Conservation (phyloP, 192 early-diverging fungal species). For the Gryganskiella cystojenkinii region DNA sequence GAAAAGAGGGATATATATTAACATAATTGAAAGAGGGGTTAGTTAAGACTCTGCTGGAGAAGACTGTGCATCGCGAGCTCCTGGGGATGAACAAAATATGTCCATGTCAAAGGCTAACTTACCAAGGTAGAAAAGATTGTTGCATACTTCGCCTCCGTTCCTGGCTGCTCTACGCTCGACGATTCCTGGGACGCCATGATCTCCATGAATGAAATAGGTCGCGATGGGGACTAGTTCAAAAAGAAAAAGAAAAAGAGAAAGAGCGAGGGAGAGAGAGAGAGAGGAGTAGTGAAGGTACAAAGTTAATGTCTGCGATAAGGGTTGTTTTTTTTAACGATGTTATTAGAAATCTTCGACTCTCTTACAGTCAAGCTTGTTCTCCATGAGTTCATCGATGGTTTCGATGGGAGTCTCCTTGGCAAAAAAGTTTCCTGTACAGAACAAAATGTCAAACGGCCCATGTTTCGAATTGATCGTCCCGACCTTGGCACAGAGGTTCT, state of each 20-base stretch:
- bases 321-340: no score
- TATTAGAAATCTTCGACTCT: no score
- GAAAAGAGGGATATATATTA: not conserved
- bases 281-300: no score
- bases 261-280: not conserved
- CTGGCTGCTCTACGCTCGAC: slow-evolving; percentile 62
- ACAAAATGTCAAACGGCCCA: slow-evolving; percentile 87
- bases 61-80: no score
- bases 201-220: slow-evolving; percentile 81
- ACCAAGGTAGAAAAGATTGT: slow-evolving; percentile 80
- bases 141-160: slow-evolving; percentile 78
- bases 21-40: not conserved
- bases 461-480: slow-evolving; percentile 81
- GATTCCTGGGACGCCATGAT: slow-evolving; percentile 65
- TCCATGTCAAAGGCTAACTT: no score
- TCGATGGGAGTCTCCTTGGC: slow-evolving; percentile 57
- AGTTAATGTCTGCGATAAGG: no score
- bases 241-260: not conserved
- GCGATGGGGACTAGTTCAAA: slow-evolving; percentile 67
- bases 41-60: no score
- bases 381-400: slow-evolving; percentile 63
- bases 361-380: slow-evolving; percentile 60
- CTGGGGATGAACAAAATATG: no score
- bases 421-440: slow-evolving; percentile 89
- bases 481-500: slow-evolving; percentile 76